Evolutionary conservation across 768 basidiomycete species (phyloP).

Genomic region (Boletus insuetus): DNA sequence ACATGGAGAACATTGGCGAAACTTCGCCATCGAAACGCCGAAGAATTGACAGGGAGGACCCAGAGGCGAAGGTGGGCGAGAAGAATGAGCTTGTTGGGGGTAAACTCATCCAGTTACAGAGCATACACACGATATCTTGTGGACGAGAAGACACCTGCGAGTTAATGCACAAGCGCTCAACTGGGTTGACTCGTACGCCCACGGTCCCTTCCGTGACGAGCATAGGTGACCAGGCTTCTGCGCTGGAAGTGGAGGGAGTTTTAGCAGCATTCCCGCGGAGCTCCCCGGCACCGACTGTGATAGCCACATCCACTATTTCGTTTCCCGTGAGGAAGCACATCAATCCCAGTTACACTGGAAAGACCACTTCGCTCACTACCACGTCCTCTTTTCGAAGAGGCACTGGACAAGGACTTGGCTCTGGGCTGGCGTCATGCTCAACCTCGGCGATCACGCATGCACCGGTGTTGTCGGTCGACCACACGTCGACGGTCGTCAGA

Average conservation of each 20-base stretch:
- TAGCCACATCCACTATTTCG: conserved; percentile 9
- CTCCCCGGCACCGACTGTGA: neutral
- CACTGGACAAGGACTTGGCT: neutral
- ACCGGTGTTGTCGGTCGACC: neutral
- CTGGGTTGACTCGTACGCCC: neutral
- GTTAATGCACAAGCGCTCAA: neutral
- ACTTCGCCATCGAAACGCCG: conserved; percentile 11
- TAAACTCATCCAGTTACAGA: neutral
- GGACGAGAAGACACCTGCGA: neutral
- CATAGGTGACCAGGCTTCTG: neutral
- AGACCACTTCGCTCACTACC: neutral
- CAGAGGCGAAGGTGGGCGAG: neutral
- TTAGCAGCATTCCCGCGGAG: neutral
- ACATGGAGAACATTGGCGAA: conserved; percentile 5
- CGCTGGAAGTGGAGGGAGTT: neutral
- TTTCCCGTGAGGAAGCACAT: conserved; percentile 22
- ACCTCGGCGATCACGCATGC: neutral
- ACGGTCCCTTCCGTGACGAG: neutral
- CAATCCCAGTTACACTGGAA: neutral
- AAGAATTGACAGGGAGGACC: conserved; percentile 9
- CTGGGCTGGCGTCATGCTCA: neutral
- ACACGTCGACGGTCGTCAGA: neutral
- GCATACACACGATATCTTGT: neutral
- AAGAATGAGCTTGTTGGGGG: neutral
- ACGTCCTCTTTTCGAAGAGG: neutral